A percentile compares a stretch with the other conserved stretches of the same genome.
Evolutionary conservation across 345 rosid genomes (phyloP).

Genomic region (Eucalyptus virginea): DNA sequence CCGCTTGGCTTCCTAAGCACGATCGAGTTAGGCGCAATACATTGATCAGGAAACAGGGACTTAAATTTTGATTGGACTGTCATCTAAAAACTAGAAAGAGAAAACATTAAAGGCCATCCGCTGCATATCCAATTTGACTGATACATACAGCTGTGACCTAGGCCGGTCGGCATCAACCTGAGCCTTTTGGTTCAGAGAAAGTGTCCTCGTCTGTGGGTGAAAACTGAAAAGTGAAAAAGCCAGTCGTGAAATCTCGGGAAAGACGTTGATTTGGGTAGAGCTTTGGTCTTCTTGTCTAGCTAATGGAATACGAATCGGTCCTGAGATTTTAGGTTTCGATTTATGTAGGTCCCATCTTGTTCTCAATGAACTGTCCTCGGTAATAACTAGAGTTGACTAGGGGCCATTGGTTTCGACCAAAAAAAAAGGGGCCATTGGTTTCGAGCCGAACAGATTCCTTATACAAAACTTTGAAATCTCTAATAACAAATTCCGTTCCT

Average conservation of each 20-base stretch:
- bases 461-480: too few relatives aligned
- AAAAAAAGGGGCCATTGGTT: too few relatives aligned
- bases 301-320: too few relatives aligned
- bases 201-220: not conserved
- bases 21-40: not conserved
- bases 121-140: not conserved
- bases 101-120: not conserved
- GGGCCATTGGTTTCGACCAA: too few relatives aligned
- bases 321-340: too few relatives aligned
- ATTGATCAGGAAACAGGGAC: not conserved
- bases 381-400: not conserved
- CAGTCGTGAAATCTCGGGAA: too few relatives aligned
- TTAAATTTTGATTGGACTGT: not conserved
- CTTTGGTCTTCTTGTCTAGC: too few relatives aligned
- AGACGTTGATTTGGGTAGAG: too few relatives aligned
- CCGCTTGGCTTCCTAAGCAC: too few relatives aligned
- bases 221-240: too few relatives aligned
- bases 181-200: not conserved
- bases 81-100: not conserved
- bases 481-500: too few relatives aligned
- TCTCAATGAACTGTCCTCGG: not conserved
- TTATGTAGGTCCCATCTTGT: not conserved
- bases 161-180: not conserved
- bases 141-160: not conserved
- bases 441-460: too few relatives aligned